Conservation (phyloP, 108 stramenopile genomes). For the Licmophora abbreviata region DNA sequence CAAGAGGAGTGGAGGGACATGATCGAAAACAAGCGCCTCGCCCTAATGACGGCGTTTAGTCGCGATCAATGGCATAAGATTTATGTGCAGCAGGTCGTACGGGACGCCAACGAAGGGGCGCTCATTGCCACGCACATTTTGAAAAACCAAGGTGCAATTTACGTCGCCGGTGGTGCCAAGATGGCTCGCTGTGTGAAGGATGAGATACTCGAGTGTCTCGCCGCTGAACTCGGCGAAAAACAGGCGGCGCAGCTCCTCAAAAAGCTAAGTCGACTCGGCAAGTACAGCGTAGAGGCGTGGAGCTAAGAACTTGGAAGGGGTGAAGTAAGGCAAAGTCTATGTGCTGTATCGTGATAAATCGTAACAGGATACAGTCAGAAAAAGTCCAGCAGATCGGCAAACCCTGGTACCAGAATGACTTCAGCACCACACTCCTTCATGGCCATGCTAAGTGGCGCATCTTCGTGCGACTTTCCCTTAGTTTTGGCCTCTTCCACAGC, state of each 20-base stretch:
- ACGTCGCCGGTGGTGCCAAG: constrained; percentile 77
- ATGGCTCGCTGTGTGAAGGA: constrained; percentile 77
- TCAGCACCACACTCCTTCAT: constrained; percentile 64
- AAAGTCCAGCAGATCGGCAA: constrained; percentile 41
- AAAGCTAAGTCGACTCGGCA: constrained; percentile 30
- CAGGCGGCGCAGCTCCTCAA: constrained; percentile 30
- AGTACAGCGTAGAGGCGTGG: constrained; percentile 73
- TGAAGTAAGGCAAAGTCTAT: too few species aligned
- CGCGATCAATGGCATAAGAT: constrained; percentile 64
- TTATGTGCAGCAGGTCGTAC: constrained; percentile 68
- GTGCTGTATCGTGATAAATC: too few species aligned
- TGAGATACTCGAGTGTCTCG: constrained; percentile 53
- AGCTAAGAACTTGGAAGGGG: constrained; percentile 40
- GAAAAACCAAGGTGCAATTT: constrained; percentile 51
- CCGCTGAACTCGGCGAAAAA: constrained; percentile 28
- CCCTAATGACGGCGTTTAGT: constrained; percentile 61
- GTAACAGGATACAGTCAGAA: too few species aligned
- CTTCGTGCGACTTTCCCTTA: constrained; percentile 24
- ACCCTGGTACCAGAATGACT: constrained; percentile 51
- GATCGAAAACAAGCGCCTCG: constrained; percentile 14
- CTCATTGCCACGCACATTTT: constrained; percentile 57
- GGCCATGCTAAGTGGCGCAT: constrained; percentile 24
- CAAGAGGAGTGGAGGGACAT: constrained; percentile 51
- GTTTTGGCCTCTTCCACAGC: constrained; percentile 31
- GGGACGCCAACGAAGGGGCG: constrained; percentile 42